Base-by-base conservation (phyloP, 768 basidiomycete genomes). In the Leccinum subtestaceum region DNA sequence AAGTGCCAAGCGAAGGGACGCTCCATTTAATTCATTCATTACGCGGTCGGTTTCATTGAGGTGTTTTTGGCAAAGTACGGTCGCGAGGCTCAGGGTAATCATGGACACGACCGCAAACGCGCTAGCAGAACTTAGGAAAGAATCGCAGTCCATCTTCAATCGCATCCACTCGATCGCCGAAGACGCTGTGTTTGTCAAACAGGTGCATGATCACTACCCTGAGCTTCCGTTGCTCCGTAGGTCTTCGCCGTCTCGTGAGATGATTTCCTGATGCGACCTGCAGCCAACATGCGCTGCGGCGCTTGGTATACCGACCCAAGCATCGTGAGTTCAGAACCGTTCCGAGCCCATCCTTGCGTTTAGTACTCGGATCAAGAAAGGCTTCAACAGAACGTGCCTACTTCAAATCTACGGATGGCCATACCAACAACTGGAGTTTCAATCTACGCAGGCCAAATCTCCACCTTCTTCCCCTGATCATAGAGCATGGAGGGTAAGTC, bases 391-490 rank as follows among this genome's bases (percentile, higher is more conserved):
- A 68, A 17, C 36, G 60, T 4, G 92, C 86, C 15, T 98, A 93
- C 77, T 98, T 91, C 81, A 96, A 96, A 67, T 93, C 93, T 0
- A 95, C 91, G 0, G 93, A 95, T 65, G 94, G 93, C 0, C 93
- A 95, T 66, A 86, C 81, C 60, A 81, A 83, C 48, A 88, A 90
- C 68, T 96, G 93, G 93, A 78, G 80, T 65, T 94, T 95, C 75
- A 93, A 87, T 66, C 75, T 95, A 8, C 80, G 91, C 27, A 79
- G 96, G 19, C 84, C 94, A 0, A 98, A 98, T 67, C 76, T 97
- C 19, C 89, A 91, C 56, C 73, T 98, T 0, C 73, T 97, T 6
- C 75, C 84, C 1, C 62, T 87, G 25, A 78, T 89, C 21, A 70
- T 73, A 10, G 61, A 81, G 29, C 71, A 79, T 17, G 72, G 78